Evolutionary conservation across 371 early-diverging fungal species (phyloP), one percentile per base, ranked within the genome.

Genomic region (Mucor plumbeus): DNA sequence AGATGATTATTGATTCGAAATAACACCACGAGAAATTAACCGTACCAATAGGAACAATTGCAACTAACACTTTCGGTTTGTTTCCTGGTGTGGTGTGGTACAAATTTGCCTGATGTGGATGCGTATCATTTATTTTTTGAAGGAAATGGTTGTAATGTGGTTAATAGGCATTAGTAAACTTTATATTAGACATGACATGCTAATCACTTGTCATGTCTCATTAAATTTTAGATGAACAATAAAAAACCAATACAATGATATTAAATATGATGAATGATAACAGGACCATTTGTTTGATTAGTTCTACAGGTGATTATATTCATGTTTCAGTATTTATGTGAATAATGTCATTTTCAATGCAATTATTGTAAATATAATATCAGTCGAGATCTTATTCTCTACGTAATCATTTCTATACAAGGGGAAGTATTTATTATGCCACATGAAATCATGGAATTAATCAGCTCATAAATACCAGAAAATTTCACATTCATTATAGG

Each of bases 1-100:
- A 48, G 48, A 48, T 48, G 48, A 48, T 48, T 17, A 8, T 47
- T 48, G n/a, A 48, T 26, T 26, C 26, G 26, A 48, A 19, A 21
- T 9, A 48, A 48, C n/a, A 48, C 48, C 48, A 48, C 48, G 48
- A 48, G 48, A 48, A 21, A 48, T 48, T 21, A 48, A 19, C 17
- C 7, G 48, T 48, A 48, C 48, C 48, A 48, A 48, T 48, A 48
- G 48, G 48, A 48, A 8, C 48, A 48, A 26, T 3, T 26, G 26
- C 26, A 26, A 26, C 1, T 26, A 26, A 3, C 26, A 26, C 3
- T 26, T 26, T 43, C 15, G 7, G 5, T 43, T 15, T n/a, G 13
- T 14, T 43, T 43, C 15, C n/a, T 43, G 43, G 43, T 43, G 43
- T 43, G 43, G 15, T 14, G 43, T 43, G 6, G 43, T 43, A 43